A percentile compares a stretch with the other conserved stretches of the same genome.
These are phyloP conservation scores for Boletellus emodensis DNA, from an alignment of 768 basidiomycete genomes.

Conservation along the genomic window DNA sequence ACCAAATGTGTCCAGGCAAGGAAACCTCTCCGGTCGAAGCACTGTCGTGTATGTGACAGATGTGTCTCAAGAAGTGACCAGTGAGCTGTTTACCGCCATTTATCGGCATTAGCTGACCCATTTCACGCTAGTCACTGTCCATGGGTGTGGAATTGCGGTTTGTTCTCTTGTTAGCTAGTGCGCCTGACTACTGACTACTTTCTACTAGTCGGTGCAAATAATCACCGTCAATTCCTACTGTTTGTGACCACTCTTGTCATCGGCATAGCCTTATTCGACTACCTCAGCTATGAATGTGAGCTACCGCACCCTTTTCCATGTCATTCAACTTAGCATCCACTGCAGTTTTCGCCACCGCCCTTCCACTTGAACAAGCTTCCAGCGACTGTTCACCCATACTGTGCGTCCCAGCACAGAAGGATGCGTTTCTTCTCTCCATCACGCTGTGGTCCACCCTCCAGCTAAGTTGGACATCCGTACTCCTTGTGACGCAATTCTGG, in stretches of 20 bases:
- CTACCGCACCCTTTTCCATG: constrained; percentile 5
- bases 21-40: constrained; percentile 91
- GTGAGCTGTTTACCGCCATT: constrained; percentile 43
- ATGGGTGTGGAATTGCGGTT: constrained; percentile 99
- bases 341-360: constrained; percentile 53
- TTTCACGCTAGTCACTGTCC: constrained; percentile 75
- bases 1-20: constrained; percentile 48
- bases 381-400: constrained; percentile 36
- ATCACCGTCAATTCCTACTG: constrained; percentile 94
- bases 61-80: constrained; percentile 92
- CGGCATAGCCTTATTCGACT: constrained; percentile 79
- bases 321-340: neutral
- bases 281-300: constrained; percentile 80
- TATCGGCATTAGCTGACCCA: constrained; percentile 1
- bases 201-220: constrained; percentile 75
- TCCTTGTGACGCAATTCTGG: constrained; percentile 84
- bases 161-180: constrained; percentile 25
- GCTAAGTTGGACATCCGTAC: constrained; percentile 89
- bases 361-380: constrained; percentile 7
- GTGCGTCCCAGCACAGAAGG: constrained; percentile 67
- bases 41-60: constrained; percentile 87
- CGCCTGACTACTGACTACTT: constrained; percentile 5
- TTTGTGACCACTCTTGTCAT: constrained; percentile 84
- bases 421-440: constrained; percentile 82
- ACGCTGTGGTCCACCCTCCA: constrained; percentile 87